A percentile compares a stretch with the other conserved stretches of the same genome.
Evolutionary conservation across 352 stramenopile genomes (phyloP).

Genomic region (Pythium brachiatum): DNA sequence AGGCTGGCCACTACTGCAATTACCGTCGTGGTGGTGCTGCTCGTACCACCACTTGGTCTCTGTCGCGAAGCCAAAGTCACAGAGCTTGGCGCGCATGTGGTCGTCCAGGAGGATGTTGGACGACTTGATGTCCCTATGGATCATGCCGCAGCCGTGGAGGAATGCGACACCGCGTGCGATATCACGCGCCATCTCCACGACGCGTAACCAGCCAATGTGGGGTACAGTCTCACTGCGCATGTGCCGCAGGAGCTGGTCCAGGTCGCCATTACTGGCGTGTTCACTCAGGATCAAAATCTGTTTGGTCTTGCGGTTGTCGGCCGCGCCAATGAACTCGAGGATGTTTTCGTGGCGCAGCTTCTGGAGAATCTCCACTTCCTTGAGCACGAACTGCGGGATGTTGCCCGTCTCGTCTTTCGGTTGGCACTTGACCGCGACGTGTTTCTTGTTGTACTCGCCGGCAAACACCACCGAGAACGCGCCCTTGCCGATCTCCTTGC

Average conservation of each 20-base stretch:
- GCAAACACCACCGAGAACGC: slow-evolving; percentile 80
- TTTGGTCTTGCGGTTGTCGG: slow-evolving; percentile 63
- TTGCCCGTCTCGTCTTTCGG: slow-evolving; percentile 69
- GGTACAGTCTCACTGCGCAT: slow-evolving; percentile 42
- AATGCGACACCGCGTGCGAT: slow-evolving; percentile 92
- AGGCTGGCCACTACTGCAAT: not conserved
- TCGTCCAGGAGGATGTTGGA: slow-evolving; percentile 85
- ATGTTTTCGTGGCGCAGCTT: slow-evolving; percentile 68
- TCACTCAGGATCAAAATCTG: slow-evolving; percentile 86
- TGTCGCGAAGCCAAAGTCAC: slow-evolving; percentile 84
- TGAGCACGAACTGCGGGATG: slow-evolving; percentile 72
- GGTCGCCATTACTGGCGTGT: slow-evolving; percentile 71
- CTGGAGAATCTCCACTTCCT: slow-evolving; percentile 72
- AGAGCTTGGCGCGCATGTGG: slow-evolving; percentile 69
- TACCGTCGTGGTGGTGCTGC: slow-evolving; percentile 29
- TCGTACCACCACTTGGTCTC: slow-evolving; percentile 46
- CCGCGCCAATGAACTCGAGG: slow-evolving; percentile 72
- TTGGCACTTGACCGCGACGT: slow-evolving; percentile 84
- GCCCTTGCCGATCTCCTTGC: slow-evolving; percentile 81
- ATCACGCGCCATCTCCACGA: slow-evolving; percentile 72
- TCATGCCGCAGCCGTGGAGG: slow-evolving; percentile 87
- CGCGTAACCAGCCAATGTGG: slow-evolving; percentile 61
- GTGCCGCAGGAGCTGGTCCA: slow-evolving; percentile 60
- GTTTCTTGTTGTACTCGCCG: slow-evolving; percentile 68
- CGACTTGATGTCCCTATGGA: slow-evolving; percentile 88